Base-by-base conservation (phyloP, 768 basidiomycete genomes). In the Russula emetica region DNA sequence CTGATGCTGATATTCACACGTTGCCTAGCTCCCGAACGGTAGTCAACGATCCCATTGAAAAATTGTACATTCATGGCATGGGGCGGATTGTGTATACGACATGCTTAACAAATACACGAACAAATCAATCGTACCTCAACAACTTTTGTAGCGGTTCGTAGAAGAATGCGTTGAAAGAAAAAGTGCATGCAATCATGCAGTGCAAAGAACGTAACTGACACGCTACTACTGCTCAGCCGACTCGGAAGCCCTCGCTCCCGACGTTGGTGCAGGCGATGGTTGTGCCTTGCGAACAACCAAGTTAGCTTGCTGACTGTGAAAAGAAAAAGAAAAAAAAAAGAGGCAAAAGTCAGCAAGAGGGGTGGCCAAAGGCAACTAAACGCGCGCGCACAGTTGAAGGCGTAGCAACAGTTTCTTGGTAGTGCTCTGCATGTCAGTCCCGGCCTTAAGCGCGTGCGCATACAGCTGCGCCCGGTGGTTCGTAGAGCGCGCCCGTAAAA, bases 381-480 rank as follows among this genome's bases (percentile, higher is more conserved):
- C n/a, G 45, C 11, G 78, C 90, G 78, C 90, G 72, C 67, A 94
- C 93, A 96, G 72, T 67, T 83, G 80, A 87, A 95, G 90, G 28
- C 92, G 80, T 59, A 94, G 74, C n/a, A 94, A 74, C 22, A 94
- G 75, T 73, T 92, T 92, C 64, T 86, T 78, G 67, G 93, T 93
- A 40, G 85, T 79, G 13, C 82, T 77, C 70, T 88, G 84, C 61
- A 91, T 90, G 22, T 87, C 84, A 32, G 78, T 76, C 3, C 89
- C 93, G 0, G 84, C 81, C 73, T 86, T 83, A 69, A 94, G 81
- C 5, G 94, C 88, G 2, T 84, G 81, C 8, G 83, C 82, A 70
- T 90, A 96, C 54, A 95, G 75, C 62, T 87, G 87, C 2, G 83
- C 83, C 5, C 95, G 82, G 64, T 86, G 85, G 71, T 95, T 89